Base-by-base conservation (phyloP, 495 filamentous ascomycete species). In the Penicillium ucsense region DNA sequence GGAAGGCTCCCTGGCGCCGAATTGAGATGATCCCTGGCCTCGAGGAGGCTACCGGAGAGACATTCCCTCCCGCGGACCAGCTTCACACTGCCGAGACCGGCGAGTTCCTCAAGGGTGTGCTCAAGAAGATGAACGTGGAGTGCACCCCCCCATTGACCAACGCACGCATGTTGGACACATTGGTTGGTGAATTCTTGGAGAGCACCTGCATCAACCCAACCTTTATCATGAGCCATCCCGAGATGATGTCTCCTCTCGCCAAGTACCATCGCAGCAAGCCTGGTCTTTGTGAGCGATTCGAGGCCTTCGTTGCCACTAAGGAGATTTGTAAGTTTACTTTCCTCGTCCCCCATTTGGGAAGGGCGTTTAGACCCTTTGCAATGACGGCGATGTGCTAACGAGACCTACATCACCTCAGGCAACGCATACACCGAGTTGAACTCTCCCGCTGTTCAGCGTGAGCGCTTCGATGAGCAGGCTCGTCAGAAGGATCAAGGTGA, bases 361-460 rank as follows among this genome's bases (percentile, higher is more conserved):
- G 20, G 20, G 20, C 20, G 20, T 20, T 20, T 20, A 20, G 20
- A 20, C 20, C 20, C 20, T 20, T 20, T 20, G 20, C 20, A 20
- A 20, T 20, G 20, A 20, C 20, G 20, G 2, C 2, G 20, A 20
- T 20, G 4, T 41, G 39, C 39, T 41, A 12, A 41, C 8, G 20
- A 20, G 20, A 20, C 20, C 20, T 20, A 20, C 20, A 1, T 20
- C 20, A 20, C 20, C 20, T 3, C 30, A 42, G 41, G 41, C 78
- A 98, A 97, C 59, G 89, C 90, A 3, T 97, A 97, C 73, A 99
- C 92, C 9, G 92, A 97, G 77, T 81, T 97, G 74, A 97, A 98
- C 77, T 85, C 95, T 61, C 88, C 91, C 45, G 91, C 95, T 62
- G 88, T 94, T 65, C 92, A 97, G 68, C 78, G 92, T 43, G 72